Conservation (phyloP, 2,329 filamentous ascomycete species). For the Clonostachys byssicola region DNA sequence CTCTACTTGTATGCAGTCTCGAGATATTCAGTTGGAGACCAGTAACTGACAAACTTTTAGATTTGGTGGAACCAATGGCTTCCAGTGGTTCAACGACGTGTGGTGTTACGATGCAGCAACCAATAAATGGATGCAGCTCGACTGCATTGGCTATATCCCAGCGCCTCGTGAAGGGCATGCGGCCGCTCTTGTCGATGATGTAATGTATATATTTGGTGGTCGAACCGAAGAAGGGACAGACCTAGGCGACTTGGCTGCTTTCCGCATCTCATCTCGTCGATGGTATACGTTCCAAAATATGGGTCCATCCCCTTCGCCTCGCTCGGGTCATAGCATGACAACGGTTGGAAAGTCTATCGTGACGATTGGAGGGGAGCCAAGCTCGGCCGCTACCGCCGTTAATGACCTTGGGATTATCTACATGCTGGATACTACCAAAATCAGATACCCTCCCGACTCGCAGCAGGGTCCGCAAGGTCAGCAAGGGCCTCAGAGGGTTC, state of each 20-base stretch:
- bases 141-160: conserved; percentile 97
- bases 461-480: conserved; percentile 12
- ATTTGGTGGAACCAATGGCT: conserved; percentile 96
- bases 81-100: conserved; percentile 98
- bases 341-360: conserved; percentile 89
- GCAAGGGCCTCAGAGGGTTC: conserved; percentile 25
- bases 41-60: conserved; percentile 33
- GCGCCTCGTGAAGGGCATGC: conserved; percentile 92
- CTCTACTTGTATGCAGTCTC: conserved; percentile 73
- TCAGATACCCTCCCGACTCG: conserved; percentile 83
- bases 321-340: conserved; percentile 98
- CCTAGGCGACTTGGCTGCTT: conserved; percentile 86
- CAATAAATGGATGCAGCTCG: conserved; percentile 83
- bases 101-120: conserved; percentile 87
- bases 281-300: conserved; percentile 99
- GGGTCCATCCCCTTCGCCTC: conserved; percentile 89
- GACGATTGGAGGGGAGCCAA: conserved; percentile 90
- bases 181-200: conserved; percentile 88
- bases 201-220: conserved; percentile 99
- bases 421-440: conserved; percentile 90
- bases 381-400: conserved; percentile 74
- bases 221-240: conserved; percentile 91
- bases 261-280: conserved; percentile 68
- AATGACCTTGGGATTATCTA: conserved; percentile 87
- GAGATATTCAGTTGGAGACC: background rate